phyloP scores from a whole-genome alignment of 1,139 yeast species.

The Pichia sp. region DNA sequence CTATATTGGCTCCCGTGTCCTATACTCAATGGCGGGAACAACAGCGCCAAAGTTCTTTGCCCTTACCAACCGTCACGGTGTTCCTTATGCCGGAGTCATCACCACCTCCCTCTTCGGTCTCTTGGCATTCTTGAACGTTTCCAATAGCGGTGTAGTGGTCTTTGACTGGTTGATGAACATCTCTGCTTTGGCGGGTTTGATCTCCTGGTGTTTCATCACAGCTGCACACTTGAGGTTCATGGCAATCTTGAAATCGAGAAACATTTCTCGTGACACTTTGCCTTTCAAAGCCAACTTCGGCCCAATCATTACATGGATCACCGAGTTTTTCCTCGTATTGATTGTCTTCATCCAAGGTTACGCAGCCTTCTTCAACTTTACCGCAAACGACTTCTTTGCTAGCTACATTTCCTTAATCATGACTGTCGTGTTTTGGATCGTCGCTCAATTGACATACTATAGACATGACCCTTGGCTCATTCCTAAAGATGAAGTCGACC shows the following conservation, averaged over 20 bases:
- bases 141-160: constrained; percentile 60
- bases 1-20: constrained; percentile 70
- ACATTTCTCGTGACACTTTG: constrained; percentile 57
- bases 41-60: constrained; percentile 57
- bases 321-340: constrained; percentile 45
- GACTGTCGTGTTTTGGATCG: constrained; percentile 47
- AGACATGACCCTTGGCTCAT: constrained; percentile 38
- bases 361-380: constrained; percentile 52
- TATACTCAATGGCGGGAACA: constrained; percentile 61
- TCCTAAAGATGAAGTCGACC: constrained; percentile 45
- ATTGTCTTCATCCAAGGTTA: constrained; percentile 70
- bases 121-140: constrained; percentile 64
- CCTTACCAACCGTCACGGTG: constrained; percentile 56
- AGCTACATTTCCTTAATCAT: constrained; percentile 62
- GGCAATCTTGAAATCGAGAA: constrained; percentile 53
- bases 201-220: constrained; percentile 69
- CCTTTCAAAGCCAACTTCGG: constrained; percentile 64
- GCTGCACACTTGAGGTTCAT: constrained; percentile 64
- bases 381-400: constrained; percentile 55
- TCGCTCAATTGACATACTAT: constrained; percentile 37
- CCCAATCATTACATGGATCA: constrained; percentile 63
- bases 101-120: constrained; percentile 59
- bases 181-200: constrained; percentile 70
- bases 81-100: constrained; percentile 60
- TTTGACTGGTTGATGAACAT: constrained; percentile 83